These are phyloP conservation scores for Penicillium roqueforti DNA, from an alignment of 495 filamentous ascomycete genomes.

Conservation along the genomic window DNA sequence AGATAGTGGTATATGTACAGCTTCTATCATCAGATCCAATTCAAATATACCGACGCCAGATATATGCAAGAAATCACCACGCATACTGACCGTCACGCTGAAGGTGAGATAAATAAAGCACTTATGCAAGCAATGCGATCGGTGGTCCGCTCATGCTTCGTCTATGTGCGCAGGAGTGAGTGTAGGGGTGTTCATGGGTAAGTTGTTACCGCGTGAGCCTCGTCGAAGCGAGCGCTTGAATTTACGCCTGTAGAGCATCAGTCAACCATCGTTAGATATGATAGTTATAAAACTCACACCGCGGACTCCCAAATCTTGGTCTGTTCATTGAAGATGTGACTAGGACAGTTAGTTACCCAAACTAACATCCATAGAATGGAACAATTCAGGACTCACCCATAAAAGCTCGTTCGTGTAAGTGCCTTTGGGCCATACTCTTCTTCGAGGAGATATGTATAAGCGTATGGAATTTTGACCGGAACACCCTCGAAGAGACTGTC, in stretches of 20 bases:
- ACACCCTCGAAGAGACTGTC: slow-evolving; percentile 75
- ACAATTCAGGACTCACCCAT: slow-evolving; percentile 46
- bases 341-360: slow-evolving; percentile 4
- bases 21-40: not conserved
- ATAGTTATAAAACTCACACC: not conserved
- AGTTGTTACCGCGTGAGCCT: slow-evolving; percentile 8
- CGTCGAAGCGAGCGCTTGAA: slow-evolving; percentile 16
- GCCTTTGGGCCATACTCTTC: slow-evolving; percentile 71
- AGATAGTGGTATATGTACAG: not conserved
- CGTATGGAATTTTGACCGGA: slow-evolving; percentile 69
- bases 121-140: no score
- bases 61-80: not conserved
- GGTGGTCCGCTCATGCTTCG: no score
- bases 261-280: not conserved
- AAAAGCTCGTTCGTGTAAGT: slow-evolving; percentile 59
- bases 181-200: no score
- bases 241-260: not conserved
- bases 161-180: no score
- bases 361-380: not conserved
- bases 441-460: slow-evolving; percentile 65
- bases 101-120: no score
- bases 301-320: slow-evolving; percentile 33
- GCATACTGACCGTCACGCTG: no score
- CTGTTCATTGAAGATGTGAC: slow-evolving; percentile 35
- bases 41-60: not conserved